These are phyloP conservation scores for Domatiomyces catenatus DNA, from an alignment of 2,329 filamentous ascomycete species.

Conservation along the genomic window DNA sequence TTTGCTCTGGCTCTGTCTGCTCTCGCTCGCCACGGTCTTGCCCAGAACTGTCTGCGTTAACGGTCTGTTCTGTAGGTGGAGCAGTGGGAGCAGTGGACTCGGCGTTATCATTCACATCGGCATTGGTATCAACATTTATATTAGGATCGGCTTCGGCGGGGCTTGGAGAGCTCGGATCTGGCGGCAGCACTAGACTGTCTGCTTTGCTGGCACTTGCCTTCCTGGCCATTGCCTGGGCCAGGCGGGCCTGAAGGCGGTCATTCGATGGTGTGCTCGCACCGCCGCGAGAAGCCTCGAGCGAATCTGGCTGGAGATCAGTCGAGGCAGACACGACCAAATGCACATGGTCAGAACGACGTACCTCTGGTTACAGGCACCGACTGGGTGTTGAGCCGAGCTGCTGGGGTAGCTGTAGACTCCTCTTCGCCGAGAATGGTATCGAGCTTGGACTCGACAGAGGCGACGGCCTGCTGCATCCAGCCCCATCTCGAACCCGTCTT, in stretches of 20 bases:
- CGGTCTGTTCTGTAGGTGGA: background rate
- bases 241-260: slow-evolving; percentile 72
- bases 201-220: slow-evolving; percentile 38
- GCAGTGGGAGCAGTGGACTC: background rate
- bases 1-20: background rate
- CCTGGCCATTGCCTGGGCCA: slow-evolving; percentile 73
- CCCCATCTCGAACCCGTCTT: slow-evolving; percentile 53
- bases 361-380: slow-evolving; percentile 24
- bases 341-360: background rate
- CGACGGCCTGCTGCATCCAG: slow-evolving; percentile 77
- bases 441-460: slow-evolving; percentile 80
- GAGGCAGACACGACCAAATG: slow-evolving; percentile 9
- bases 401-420: background rate
- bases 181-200: slow-evolving; percentile 33
- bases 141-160: slow-evolving; percentile 14
- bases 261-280: slow-evolving; percentile 53
- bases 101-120: background rate
- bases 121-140: background rate
- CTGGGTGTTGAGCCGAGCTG: slow-evolving; percentile 12
- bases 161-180: slow-evolving; percentile 32
- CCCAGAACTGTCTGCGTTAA: background rate
- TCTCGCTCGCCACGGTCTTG: background rate
- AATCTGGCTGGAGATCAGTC: slow-evolving; percentile 12
- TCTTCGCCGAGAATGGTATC: slow-evolving; percentile 83
- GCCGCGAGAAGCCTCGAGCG: slow-evolving; percentile 40